Percentiles rank a stretch among this genome's conserved stretches.
Evolutionary conservation across 495 filamentous ascomycete genomes (phyloP).

Genomic region (Penicillium odoratum): DNA sequence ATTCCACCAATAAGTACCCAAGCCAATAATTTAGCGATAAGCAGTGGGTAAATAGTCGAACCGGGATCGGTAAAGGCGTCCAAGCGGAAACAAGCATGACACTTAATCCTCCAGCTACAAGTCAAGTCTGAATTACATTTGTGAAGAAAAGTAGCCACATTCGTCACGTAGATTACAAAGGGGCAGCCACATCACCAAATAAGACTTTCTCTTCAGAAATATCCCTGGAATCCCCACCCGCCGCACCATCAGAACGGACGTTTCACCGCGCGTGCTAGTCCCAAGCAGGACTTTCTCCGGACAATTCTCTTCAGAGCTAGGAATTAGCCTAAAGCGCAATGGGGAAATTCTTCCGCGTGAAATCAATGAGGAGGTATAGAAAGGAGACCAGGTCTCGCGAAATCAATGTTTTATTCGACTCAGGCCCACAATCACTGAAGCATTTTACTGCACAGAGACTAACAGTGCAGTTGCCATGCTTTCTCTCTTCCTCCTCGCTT

Average conservation of each 20-base stretch:
- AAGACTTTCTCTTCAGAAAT: neutral
- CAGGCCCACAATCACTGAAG: neutral
- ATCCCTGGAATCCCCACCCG: neutral
- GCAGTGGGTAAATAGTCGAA: neutral
- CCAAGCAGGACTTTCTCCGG: slow-evolving; percentile 2
- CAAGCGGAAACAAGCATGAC: slow-evolving; percentile 4
- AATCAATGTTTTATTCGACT: neutral
- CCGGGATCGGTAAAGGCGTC: slow-evolving; percentile 3
- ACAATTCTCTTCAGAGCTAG: neutral
- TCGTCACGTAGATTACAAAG: neutral
- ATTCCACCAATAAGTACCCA: slow-evolving; percentile 3
- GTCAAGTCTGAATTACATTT: neutral
- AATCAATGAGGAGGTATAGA: neutral
- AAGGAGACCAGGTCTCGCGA: neutral
- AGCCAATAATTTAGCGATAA: neutral
- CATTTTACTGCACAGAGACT: neutral
- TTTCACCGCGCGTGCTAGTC: slow-evolving; percentile 8
- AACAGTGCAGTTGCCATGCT: slow-evolving; percentile 16
- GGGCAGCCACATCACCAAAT: neutral
- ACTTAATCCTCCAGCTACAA: neutral
- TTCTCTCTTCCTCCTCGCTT: slow-evolving; percentile 21
- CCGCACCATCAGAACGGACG: slow-evolving; percentile 7
- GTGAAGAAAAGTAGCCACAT: neutral
- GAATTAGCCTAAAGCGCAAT: neutral
- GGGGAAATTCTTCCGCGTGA: neutral